Evolutionary conservation across 805 yeast species (phyloP).

Genomic region (Novakomyces olei): DNA sequence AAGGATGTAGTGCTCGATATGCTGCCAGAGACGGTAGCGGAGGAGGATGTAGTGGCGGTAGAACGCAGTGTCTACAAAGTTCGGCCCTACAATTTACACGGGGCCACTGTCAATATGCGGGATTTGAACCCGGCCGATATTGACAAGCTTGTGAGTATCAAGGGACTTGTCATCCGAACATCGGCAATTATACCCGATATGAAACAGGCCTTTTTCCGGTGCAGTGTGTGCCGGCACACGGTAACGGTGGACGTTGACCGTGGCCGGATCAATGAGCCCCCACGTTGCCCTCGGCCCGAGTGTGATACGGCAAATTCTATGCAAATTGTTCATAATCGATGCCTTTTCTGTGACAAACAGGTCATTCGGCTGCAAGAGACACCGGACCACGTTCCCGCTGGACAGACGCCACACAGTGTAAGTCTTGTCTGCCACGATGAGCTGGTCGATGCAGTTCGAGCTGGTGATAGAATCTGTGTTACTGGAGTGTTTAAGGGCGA

Average conservation of each 20-base stretch:
- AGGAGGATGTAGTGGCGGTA: conserved; percentile 9
- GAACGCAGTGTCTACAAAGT: conserved; percentile 39
- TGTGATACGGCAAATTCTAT: conserved; percentile 71
- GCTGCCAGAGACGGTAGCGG: conserved; percentile 21
- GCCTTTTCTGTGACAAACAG: conserved; percentile 86
- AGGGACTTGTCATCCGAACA: conserved; percentile 73
- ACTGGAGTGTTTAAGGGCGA: conserved; percentile 87
- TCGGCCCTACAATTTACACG: conserved; percentile 65
- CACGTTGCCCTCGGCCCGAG: conserved; percentile 70
- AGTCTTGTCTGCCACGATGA: conserved; percentile 90
- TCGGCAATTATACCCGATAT: conserved; percentile 90
- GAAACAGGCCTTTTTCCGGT: conserved; percentile 90
- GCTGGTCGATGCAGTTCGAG: conserved; percentile 77
- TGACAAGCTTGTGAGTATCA: conserved; percentile 74
- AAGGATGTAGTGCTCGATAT: conserved; percentile 71
- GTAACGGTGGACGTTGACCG: conserved; percentile 80
- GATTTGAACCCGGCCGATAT: conserved; percentile 86
- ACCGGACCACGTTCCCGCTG: conserved; percentile 90
- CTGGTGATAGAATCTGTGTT: conserved; percentile 90
- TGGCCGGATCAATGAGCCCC: conserved; percentile 84
- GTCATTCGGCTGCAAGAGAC: conserved; percentile 86
- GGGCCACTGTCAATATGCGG: conserved; percentile 54
- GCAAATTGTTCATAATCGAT: conserved; percentile 78
- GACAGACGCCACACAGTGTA: conserved; percentile 94
- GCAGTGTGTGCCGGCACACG: conserved; percentile 87